These are phyloP conservation scores for Clarkia xantiana DNA, from an alignment of 345 rosid species.

Conservation along the genomic window DNA sequence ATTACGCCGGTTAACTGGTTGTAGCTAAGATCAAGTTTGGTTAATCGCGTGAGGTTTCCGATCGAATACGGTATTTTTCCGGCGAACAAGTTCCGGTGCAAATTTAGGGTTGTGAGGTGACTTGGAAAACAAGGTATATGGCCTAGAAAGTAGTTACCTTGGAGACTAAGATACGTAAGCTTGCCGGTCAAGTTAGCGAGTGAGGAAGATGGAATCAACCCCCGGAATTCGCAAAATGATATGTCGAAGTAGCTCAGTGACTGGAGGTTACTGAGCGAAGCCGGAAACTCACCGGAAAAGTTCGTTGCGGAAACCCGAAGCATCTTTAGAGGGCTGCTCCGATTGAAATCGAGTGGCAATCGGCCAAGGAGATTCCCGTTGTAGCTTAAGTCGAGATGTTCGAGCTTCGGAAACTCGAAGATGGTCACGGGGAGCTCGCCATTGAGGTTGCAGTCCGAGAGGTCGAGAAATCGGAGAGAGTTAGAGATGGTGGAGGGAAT, in stretches of 20 bases:
- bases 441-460: too few relatives aligned
- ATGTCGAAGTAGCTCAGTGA: neutral
- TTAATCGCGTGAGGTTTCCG: neutral
- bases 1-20: slow-evolving; percentile 7
- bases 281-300: slow-evolving; percentile 7
- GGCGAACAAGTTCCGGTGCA: slow-evolving; percentile 3
- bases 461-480: slow-evolving; percentile 2
- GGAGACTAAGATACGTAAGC: too few relatives aligned
- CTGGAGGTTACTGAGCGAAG: neutral
- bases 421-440: slow-evolving; percentile 8
- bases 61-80: slow-evolving; percentile 6
- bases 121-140: too few relatives aligned
- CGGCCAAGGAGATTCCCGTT: too few relatives aligned
- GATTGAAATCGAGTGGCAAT: neutral
- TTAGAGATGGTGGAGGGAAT: slow-evolving; percentile 6
- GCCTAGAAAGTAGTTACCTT: too few relatives aligned
- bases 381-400: neutral
- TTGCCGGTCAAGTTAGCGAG: too few relatives aligned
- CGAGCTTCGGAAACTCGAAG: neutral
- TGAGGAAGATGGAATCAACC: too few relatives aligned
- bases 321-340: neutral
- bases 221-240: slow-evolving; percentile 4
- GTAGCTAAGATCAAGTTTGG: slow-evolving; percentile 8
- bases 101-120: too few relatives aligned
- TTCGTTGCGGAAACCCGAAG: neutral